These are phyloP conservation scores for Russula virescens DNA, from an alignment of 768 basidiomycete genomes.

Conservation along the genomic window DNA sequence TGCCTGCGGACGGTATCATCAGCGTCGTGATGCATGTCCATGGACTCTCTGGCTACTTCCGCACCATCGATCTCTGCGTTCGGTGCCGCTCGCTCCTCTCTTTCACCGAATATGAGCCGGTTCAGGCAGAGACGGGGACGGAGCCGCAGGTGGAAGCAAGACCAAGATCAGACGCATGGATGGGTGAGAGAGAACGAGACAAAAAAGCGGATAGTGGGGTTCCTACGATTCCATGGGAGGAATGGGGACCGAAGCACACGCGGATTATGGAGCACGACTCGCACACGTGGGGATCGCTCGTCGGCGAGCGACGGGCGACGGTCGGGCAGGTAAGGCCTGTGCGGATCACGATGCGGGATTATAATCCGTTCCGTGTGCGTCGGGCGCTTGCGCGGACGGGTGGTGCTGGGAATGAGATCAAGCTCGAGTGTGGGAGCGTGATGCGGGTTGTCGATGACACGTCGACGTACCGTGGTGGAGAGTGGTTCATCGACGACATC, in stretches of 20 bases:
- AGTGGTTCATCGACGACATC: neutral
- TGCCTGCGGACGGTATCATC: conserved; percentile 10
- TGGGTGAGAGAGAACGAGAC: neutral
- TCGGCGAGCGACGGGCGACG: conserved; percentile 14
- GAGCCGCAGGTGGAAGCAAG: neutral
- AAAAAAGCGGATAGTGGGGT: no score
- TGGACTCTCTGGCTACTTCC: neutral
- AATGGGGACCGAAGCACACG: conserved; percentile 4
- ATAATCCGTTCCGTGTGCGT: conserved; percentile 8
- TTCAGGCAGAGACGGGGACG: no score
- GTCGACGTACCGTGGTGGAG: neutral
- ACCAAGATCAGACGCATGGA: no score
- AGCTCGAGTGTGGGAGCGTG: neutral
- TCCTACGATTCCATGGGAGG: conserved; percentile 1
- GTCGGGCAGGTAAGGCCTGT: neutral
- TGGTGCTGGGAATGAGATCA: neutral
- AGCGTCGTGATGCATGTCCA: conserved; percentile 19
- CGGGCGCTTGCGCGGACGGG: neutral
- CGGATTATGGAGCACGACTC: conserved; percentile 13
- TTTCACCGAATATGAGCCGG: neutral
- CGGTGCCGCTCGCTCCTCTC: conserved; percentile 10
- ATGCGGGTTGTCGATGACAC: neutral
- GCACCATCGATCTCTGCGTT: conserved; percentile 11
- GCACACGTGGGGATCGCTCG: conserved; percentile 16
- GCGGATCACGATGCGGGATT: conserved; percentile 9